Base-by-base conservation (phyloP, 106 monocot species). In the Posidonia australis region DNA sequence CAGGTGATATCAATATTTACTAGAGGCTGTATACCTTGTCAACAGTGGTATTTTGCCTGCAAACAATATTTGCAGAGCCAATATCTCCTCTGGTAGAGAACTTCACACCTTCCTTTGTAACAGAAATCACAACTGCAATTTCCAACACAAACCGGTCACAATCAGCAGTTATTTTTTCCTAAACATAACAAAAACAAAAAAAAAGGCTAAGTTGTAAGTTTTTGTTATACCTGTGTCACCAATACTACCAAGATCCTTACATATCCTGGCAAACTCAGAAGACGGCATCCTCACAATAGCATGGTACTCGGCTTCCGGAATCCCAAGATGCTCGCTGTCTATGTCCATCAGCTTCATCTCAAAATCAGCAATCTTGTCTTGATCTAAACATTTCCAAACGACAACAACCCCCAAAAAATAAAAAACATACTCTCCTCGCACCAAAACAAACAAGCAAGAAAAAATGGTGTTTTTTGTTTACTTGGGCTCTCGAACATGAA, bases 311-410 rank as follows among this genome's bases (percentile, higher is more conserved):
- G 90, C 80, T 11, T 90, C 90, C 17, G 90, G 90, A 41, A 90
- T 90, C 47, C 85, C 90, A 19, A 90, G 80, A 67, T 85, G 90
- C 65, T 85, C 90, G 26, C 90, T 85, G 46, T 90, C 90, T 16
- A 90, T 85, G 67, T 90, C 90, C 90, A 90, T 90, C 5, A 90
- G 78, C 83, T 90, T 90, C 90, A 90, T 82, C 80, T 90, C 90
- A 69, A 90, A 90, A 69, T 90, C 90, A 19, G 90, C 77, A 54
- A 90, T 90, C 83, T 81, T 85, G 54, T 90, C 90, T 78, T 90
- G 90, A 62, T 85, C 89, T 89, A 23, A n/a, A n/a, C n/a, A n/a
- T n/a, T n/a, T n/a, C n/a, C n/a, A n/a, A 36, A 36, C 36, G 36
- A n/a, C n/a, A 36, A 7, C 36, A 36, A 36, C 36, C 7, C 36